phyloP scores from a whole-genome alignment of 2,329 filamentous ascomycete genomes.

The Colletotrichum falcatum region DNA sequence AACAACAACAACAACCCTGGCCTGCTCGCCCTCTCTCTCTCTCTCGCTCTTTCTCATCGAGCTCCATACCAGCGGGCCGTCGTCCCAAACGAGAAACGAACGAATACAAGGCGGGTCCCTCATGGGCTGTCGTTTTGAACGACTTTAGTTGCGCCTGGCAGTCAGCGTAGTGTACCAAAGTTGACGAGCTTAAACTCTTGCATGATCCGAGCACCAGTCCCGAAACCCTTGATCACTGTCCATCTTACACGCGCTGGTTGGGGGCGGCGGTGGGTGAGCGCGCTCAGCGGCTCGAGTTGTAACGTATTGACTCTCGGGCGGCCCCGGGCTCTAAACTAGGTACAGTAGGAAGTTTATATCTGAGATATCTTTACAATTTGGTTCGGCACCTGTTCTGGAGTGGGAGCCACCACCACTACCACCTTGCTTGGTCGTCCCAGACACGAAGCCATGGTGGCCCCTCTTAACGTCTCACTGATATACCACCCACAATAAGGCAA shows the following conservation, averaged over 20 bases:
- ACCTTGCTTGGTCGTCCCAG: neutral
- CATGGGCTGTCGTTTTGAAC: too few species aligned
- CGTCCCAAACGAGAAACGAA: too few species aligned
- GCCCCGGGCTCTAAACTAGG: slow-evolving; percentile 5
- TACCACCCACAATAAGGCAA: neutral
- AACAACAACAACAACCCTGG: too few species aligned
- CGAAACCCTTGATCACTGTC: slow-evolving; percentile 37
- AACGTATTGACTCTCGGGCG: slow-evolving; percentile 14
- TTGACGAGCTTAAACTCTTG: neutral
- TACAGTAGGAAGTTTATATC: neutral
- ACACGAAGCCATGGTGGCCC: neutral
- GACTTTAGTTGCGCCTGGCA: too few species aligned
- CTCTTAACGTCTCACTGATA: neutral
- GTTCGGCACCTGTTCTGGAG: neutral
- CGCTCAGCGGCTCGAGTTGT: neutral
- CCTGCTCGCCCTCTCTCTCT: neutral
- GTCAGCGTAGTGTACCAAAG: too few species aligned
- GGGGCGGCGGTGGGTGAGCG: neutral
- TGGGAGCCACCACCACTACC: neutral
- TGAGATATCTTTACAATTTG: neutral
- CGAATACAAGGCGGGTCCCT: too few species aligned
- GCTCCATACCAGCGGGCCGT: neutral
- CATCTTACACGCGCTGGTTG: slow-evolving; percentile 10
- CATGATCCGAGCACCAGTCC: slow-evolving; percentile 30
- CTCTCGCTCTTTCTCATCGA: neutral